These are phyloP conservation scores for Picocystis salinarum DNA, from an alignment of 139 green algal species.

Conservation along the genomic window DNA sequence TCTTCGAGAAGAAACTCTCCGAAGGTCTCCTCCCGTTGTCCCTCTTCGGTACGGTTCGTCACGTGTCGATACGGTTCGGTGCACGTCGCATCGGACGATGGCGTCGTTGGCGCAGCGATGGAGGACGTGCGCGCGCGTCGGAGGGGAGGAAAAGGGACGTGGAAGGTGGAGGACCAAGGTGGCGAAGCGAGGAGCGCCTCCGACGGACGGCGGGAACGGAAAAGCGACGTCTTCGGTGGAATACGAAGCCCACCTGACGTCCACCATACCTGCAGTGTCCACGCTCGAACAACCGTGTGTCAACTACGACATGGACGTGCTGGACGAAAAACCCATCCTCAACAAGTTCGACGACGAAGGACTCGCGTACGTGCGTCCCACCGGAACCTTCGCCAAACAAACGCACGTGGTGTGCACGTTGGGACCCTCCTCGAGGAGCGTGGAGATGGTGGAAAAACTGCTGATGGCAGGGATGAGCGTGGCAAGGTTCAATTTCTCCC, in stretches of 20 bases:
- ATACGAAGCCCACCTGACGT: background rate
- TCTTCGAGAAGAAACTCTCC: too few species aligned
- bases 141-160: too few species aligned
- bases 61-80: too few species aligned
- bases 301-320: background rate
- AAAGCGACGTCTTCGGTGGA: too few species aligned
- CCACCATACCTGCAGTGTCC: background rate
- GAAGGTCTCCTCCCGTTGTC: too few species aligned
- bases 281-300: background rate
- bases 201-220: background rate
- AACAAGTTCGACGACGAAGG: slow-evolving; percentile 20
- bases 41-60: too few species aligned
- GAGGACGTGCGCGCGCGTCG: too few species aligned
- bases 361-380: slow-evolving; percentile 10
- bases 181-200: background rate
- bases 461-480: slow-evolving; percentile 79
- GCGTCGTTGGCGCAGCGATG: too few species aligned
- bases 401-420: slow-evolving; percentile 91
- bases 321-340: too few species aligned
- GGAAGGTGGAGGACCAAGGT: slow-evolving; percentile 55
- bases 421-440: slow-evolving; percentile 50
- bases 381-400: slow-evolving; percentile 26
- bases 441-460: slow-evolving; percentile 69
- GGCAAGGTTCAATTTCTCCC: slow-evolving; percentile 91
- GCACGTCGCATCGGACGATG: too few species aligned